Base-by-base conservation (phyloP, 768 basidiomycete genomes). In the Candolleomyces efflorescens region DNA sequence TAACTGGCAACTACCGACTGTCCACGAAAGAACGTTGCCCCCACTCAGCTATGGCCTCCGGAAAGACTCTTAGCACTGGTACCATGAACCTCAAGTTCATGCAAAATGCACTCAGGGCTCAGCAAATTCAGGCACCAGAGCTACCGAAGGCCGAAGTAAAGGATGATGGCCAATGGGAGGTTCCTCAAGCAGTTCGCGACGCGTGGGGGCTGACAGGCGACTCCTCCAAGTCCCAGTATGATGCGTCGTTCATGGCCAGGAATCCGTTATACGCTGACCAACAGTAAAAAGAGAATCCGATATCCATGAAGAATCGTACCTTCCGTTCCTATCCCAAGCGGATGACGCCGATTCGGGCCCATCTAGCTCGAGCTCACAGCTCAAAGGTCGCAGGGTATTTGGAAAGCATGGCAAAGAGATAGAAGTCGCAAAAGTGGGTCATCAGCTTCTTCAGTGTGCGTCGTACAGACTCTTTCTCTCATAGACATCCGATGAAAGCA, bases 371-470 rank as follows among this genome's bases (percentile, higher is more conserved):
- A 47, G 7, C 22, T 52, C 43, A 9, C 53, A 39, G 32, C 67
- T 72, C 54, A 74, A 73, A 63, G 82, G 82, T 38, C 75, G 82
- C 36, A 75, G 82, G 50, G 73, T 65, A 15, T 83, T 82, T 63
- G 75, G 75, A 60, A 76, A 77, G 57, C 69, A 68, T 23, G 82
- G 81, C 15, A 59, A 71, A 56, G 81, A 82, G 62, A 54, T 67
- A 18, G 32, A 45, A 58, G 32, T 5, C 11, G 23, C 51, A 45
- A 60, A 67, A 59, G 61, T 58, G 53, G 15, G 51, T 54, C 27
- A 18, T 55, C 47, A 20, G 36, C 32, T 27, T 53, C 27, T 20
- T 22, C 41, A 26, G 23, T 23, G 41, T 6, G 22, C 36, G 26
- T 57, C n/a, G 53, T 41, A 22, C 24, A 23, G 27, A 45, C 36